Evolutionary conservation across 2,329 filamentous ascomycete genomes (phyloP).

Genomic region (Cercospora janseana): DNA sequence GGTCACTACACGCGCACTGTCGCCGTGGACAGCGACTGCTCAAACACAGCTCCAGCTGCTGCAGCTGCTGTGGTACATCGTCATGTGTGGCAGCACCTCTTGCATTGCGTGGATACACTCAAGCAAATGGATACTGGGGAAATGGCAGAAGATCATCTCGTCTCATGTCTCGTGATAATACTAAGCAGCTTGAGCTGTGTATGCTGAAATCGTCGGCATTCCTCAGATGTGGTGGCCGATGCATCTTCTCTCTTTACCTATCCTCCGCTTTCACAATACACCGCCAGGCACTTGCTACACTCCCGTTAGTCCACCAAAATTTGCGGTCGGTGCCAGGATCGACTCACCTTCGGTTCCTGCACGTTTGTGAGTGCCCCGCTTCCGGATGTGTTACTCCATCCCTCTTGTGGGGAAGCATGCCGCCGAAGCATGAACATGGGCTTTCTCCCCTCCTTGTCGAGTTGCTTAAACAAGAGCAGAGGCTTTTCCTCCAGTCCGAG

Average conservation of each 20-base stretch:
- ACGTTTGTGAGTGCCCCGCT: conserved; percentile 14
- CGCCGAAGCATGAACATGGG: conserved; percentile 97
- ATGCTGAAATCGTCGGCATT: background rate
- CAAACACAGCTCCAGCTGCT: no score
- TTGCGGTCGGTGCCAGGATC: background rate
- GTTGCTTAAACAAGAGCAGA: conserved; percentile 91
- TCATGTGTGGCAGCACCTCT: no score
- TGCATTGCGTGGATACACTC: no score
- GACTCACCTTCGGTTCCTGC: conserved; percentile 22
- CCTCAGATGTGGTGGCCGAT: background rate
- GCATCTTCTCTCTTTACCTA: background rate
- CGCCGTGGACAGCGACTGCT: no score
- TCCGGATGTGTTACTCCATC: conserved; percentile 32
- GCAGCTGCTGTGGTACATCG: no score
- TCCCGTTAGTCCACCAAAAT: conserved; percentile 1
- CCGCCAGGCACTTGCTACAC: conserved; percentile 23
- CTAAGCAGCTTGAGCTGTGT: conserved; percentile 8
- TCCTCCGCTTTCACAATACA: conserved; percentile 15
- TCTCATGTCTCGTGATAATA: conserved; percentile 11
- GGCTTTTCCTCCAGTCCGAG: conserved; percentile 89
- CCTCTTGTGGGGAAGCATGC: conserved; percentile 52
- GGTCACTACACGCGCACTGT: no score
- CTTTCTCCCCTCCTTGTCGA: conserved; percentile 95
- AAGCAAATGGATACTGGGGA: no score
- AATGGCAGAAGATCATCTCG: no score